Base-by-base conservation (phyloP, 2,329 filamentous ascomycete genomes). In the Dactylellina parvicollis region DNA sequence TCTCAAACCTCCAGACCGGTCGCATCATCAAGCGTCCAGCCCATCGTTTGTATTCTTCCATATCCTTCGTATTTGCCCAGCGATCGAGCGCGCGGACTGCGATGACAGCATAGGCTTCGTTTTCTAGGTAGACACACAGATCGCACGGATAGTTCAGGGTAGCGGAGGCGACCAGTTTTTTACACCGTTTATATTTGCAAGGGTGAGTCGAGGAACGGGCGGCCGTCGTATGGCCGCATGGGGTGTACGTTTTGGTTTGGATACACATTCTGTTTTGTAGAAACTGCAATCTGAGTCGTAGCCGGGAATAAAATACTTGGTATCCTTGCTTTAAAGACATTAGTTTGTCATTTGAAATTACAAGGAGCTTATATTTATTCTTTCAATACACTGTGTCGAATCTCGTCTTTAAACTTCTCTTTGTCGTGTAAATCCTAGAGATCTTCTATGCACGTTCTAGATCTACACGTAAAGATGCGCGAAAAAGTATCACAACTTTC, bases 171-270 rank as follows among this genome's bases (percentile, higher is more conserved):
- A 42, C 22, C 7, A 70, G 12, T 18, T 32, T 60, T 44, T 61
- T 55, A 30, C 65, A 70, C 14, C 65, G 47, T 28, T 61, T 70
- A 16, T 32, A 38, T 42, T 49, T 70, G 40, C 65, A 70, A 14
- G 40, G 22, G 1, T 22, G 12, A 16, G 9, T 5, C 3, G 18
- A 10, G 4, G 26, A 16, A 10, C 56, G 65, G 26, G 16, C 28
- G 49, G 40, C 40, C 18, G 49, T 70, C 4, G 38, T 70, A n/a
- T 70, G 65, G 2, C 7, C n/a, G 32, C 65, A 70, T 16, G 32
- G 52, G 8, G 47, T 38, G 49, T 62, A 54, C 16, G 36, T 38
- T 44, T 56, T 62, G 2, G 22, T 36, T 20, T 47, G 14, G 32
- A 28, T 24, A 24, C 65, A 70, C 65, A 70, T 70, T 2, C 42